Evolutionary conservation across 345 rosid genomes (phyloP), one percentile per base, ranked within the genome.

Genomic region (Passiflora organensis): DNA sequence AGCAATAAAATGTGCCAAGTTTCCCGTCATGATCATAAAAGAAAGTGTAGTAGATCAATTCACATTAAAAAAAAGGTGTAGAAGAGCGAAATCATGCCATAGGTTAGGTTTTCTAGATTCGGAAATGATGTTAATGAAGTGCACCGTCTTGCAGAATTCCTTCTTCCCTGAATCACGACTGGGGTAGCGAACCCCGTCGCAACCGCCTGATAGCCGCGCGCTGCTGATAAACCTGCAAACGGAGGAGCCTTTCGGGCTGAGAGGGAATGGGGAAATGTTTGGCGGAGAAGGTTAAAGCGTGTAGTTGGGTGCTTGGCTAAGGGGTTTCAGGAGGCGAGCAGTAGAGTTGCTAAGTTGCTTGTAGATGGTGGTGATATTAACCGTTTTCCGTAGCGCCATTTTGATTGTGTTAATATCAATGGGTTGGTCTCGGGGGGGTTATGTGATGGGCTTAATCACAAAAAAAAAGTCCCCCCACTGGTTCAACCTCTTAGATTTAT

Each of bases 91-190:
- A n/a, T n/a, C n/a, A n/a, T n/a, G n/a, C n/a, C n/a, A n/a, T n/a
- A n/a, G n/a, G n/a, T n/a, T n/a, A n/a, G n/a, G n/a, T n/a, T n/a
- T n/a, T n/a, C n/a, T n/a, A n/a, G n/a, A n/a, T n/a, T n/a, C n/a
- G n/a, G n/a, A n/a, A 21, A 80, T 82, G 37, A 48, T 45, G 14
- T 86, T 84, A 44, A 83, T 72, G 48, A 83, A 84, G 48, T 78
- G 72, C 34, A 80, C 82, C 22, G 76, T 22, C 55, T 80, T 80
- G 52, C 74, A 59, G 54, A 83, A 79, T 43, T 80, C 82, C 82
- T 80, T 83, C 63, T 61, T 83, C 86, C 80, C 13, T 70, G 81
- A 55, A 82, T 64, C 63, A 71, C 83, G 0, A 57, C 39, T 15
- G 82, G 84, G 20, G 58, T 68, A 6, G 74, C 56, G 48, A 28